Evolutionary conservation across 495 filamentous ascomycete genomes (phyloP), one percentile per base, ranked within the genome.

Genomic region (Neurospora sp.): DNA sequence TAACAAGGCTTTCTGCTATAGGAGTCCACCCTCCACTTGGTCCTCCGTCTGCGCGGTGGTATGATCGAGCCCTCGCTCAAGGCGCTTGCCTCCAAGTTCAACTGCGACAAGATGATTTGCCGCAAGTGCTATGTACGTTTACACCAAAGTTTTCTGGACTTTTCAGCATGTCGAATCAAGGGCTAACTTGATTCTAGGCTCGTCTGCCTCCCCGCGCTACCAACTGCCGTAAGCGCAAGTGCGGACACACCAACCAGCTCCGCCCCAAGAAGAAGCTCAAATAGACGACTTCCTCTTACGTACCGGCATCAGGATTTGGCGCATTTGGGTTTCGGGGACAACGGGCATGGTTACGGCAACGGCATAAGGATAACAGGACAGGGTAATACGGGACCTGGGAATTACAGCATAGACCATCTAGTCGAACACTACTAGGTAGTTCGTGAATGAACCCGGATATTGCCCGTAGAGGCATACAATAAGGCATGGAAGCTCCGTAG

Each of bases 261-360:
- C 93, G 96, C 87, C 96, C 96, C 83, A 99, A 99, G 95, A 99
- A 99, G 94, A 99, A 99, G 94, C 90, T 99, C 80, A 99, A 99
- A 89, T 99, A 94, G 79, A 82, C 82, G 76, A 79, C 78, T 83
- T 74, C 46, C 27, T 69, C 68, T 46, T 71, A 6, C 69, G 66
- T 75, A 74, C 70, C 70, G 75, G 74, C 77, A 79, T 80, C 74
- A 79, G 79, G 77, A 75, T 81, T 77, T 78, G 82, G 80, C 80
- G 82, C 82, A 78, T 78, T 76, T 78, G 75, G 78, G 74, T 80
- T 81, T 80, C 75, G 68, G 70, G 71, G 14, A 3, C 53, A 66
- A 66, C 3, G 53, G 53, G 53, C 12, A 66, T 35, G 53, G 53
- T 35, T 7, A 66, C 6, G 53, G 53, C 53, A 66, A 66, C 27